A percentile compares a stretch with the other conserved stretches of the same genome.
Evolutionary conservation across 495 filamentous ascomycete species (phyloP).

Genomic region (Podospora tetraspora): DNA sequence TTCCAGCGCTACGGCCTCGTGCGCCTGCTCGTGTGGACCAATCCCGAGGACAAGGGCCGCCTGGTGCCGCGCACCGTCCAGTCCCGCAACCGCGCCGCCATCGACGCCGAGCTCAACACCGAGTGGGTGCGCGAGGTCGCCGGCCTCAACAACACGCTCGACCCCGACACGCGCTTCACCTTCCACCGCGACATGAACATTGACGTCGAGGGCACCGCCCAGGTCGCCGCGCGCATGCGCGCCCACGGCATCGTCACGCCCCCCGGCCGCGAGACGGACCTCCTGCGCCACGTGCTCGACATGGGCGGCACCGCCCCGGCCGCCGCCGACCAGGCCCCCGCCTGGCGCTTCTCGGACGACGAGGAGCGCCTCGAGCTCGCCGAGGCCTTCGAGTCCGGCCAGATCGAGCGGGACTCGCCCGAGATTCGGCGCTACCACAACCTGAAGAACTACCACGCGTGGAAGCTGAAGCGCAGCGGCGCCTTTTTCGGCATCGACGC

Average conservation of each 20-base stretch:
- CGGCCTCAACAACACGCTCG: slow-evolving; percentile 21
- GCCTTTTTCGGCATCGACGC: background rate
- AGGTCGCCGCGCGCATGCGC: slow-evolving; percentile 32
- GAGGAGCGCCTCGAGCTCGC: background rate
- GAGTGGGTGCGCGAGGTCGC: slow-evolving; percentile 44
- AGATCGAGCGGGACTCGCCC: background rate
- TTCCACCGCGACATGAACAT: slow-evolving; percentile 30
- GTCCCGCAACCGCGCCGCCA: slow-evolving; percentile 46
- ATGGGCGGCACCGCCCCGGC: background rate
- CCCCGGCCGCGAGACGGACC: slow-evolving; percentile 26
- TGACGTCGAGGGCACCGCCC: slow-evolving; percentile 29
- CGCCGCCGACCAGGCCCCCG: background rate
- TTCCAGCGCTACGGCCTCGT: slow-evolving; percentile 64
- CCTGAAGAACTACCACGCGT: background rate
- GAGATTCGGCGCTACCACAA: background rate
- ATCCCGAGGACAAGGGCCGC: slow-evolving; percentile 47
- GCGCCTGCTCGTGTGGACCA: slow-evolving; percentile 62
- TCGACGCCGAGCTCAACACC: slow-evolving; percentile 53
- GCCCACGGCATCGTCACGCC: slow-evolving; percentile 26
- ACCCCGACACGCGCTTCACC: slow-evolving; percentile 2
- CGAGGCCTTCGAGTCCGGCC: background rate
- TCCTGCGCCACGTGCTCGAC: slow-evolving; percentile 25
- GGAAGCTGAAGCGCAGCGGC: background rate
- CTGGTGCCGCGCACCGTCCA: slow-evolving; percentile 48
- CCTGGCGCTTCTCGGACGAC: background rate